Conservation (phyloP, 352 stramenopile genomes). For the Globisporangium acanthophoron region DNA sequence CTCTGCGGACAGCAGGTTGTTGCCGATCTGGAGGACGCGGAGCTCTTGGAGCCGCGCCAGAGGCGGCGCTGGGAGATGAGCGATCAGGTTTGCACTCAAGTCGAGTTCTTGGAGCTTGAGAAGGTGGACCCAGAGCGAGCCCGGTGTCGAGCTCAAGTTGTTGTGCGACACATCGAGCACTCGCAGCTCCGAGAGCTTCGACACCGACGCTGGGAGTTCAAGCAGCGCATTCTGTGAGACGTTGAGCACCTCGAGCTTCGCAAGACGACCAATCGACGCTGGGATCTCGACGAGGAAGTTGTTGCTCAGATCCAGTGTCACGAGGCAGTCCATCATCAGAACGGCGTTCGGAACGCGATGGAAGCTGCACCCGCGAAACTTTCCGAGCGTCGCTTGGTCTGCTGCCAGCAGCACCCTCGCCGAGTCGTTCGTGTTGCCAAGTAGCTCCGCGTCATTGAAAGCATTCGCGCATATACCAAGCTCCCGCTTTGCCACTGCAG, state of each 20-base stretch:
- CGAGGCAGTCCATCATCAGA: conserved; percentile 24
- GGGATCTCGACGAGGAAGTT: conserved; percentile 52
- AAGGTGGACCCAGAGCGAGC: conserved; percentile 21
- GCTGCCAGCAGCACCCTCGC: not conserved
- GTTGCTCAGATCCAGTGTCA: conserved; percentile 37
- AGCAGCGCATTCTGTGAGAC: conserved; percentile 57
- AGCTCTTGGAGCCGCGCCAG: conserved; percentile 9
- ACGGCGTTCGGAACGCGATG: conserved; percentile 29
- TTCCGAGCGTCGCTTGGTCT: not conserved
- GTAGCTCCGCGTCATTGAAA: conserved; percentile 9
- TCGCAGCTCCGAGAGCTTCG: conserved; percentile 24
- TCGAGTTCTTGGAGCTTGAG: conserved; percentile 30
- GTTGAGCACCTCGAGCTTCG: conserved; percentile 34
- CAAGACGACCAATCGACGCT: conserved; percentile 22
- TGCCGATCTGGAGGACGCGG: conserved; percentile 10
- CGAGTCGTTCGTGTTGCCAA: conserved; percentile 19
- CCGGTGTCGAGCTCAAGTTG: conserved; percentile 32
- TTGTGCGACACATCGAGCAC: conserved; percentile 51
- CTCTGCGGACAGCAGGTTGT: conserved; percentile 27
- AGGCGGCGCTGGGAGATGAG: conserved; percentile 5
- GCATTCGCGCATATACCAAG: conserved; percentile 19
- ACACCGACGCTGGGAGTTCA: conserved; percentile 26
- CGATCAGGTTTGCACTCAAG: conserved; percentile 19
- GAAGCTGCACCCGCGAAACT: conserved; percentile 9
- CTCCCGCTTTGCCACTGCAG: conserved; percentile 28